Conservation (phyloP, 1,139 yeast genomes). For the Zygoascus meyerae region DNA sequence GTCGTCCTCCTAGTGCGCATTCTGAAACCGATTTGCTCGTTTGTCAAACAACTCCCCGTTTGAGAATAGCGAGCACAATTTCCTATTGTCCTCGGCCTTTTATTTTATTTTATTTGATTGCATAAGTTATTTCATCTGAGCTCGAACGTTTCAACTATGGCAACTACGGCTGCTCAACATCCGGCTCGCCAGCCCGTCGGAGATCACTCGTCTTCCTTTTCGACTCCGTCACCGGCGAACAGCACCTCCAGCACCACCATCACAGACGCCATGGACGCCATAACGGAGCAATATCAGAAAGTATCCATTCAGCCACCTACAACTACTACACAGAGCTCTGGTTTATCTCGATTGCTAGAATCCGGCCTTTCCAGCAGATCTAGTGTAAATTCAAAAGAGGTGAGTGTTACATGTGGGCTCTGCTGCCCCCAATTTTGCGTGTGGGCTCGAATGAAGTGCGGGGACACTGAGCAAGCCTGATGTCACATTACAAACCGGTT, state of each 20-base stretch:
- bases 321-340: conserved; percentile 16
- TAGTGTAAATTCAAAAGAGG: conserved; percentile 6
- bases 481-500: neutral
- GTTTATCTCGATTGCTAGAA: conserved; percentile 18
- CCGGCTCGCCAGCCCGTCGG: neutral
- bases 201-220: neutral
- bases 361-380: conserved; percentile 13
- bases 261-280: conserved; percentile 6
- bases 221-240: neutral
- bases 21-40: too few species aligned
- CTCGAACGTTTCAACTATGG: neutral
- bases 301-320: conserved; percentile 10
- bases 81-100: too few species aligned
- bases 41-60: too few species aligned
- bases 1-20: too few species aligned
- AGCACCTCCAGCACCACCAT: neutral
- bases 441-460: neutral
- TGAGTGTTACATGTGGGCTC: neutral
- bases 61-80: too few species aligned
- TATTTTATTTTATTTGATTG: too few species aligned
- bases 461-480: conserved; percentile 1
- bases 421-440: neutral
- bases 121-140: too few species aligned
- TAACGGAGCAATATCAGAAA: conserved; percentile 13
- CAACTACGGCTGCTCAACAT: conserved; percentile 4